Base-by-base conservation (phyloP, 805 yeast species). In the Torulaspora indica region DNA sequence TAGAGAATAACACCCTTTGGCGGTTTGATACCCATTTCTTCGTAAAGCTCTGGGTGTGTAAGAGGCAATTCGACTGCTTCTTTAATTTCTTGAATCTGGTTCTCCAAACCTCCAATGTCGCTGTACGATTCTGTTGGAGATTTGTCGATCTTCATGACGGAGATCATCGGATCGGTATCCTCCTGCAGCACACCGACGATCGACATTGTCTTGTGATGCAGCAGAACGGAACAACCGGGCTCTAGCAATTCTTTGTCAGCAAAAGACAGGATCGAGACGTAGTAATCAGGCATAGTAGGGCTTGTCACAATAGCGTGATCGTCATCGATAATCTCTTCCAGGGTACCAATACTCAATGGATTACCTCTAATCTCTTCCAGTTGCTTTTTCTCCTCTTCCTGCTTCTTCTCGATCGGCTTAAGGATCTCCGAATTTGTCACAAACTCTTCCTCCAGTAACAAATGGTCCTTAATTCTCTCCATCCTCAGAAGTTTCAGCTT, bases 131-230 rank as follows among this genome's bases (percentile, higher is more conserved):
- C 98, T 2, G 95, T 86, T 38, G 98, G 98, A 1, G 97, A 91
- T 66, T 93, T 95, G 63, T 93, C 98, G 60, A 93, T 78, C 70
- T 91, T 93, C 98, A 93, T 91, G 18, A 90, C 97, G 36, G 89
- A 84, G 8, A 93, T 95, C 86, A 93, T 85, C 33, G 98, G 98
- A 68, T 93, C 98, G 1, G 97, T 85, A 58, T 93, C 98, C 67
- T 93, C 98, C 67, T 85, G 96, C 53, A 93, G 69, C n/a, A 91
- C 97, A 57, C 98, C 98, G n/a, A 93, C 95, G 47, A 93, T 81
- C 4, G 95, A 81, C 48, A 93, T 96, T 0, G 96, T 83, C 70
- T 93, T 93, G 69, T 93, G 96, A 66, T 93, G 98, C 60, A 93
- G 72, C 49, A 93, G 74, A 18, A 93, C 98, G 15, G 96, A 86